These are phyloP conservation scores for Ilyonectria mors-panacis DNA, from an alignment of 2,329 filamentous ascomycete species.

Conservation along the genomic window DNA sequence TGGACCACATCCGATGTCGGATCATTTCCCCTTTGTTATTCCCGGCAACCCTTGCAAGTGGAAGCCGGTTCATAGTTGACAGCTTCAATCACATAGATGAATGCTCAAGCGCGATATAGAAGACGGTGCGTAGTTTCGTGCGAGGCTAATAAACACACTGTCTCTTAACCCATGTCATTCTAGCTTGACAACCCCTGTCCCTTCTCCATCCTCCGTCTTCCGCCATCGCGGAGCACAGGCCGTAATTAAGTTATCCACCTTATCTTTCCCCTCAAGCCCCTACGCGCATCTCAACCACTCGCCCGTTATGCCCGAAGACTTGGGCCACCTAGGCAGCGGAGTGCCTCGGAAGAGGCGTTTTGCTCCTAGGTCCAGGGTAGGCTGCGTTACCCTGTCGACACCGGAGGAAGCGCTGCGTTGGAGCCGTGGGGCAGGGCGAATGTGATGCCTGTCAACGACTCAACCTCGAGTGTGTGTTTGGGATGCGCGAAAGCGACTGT, in stretches of 20 bases:
- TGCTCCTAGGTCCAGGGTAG: constrained; percentile 14
- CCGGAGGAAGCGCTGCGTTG: constrained; percentile 26
- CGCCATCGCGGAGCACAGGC: neutral
- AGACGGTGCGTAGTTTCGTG: neutral
- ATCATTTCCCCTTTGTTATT: neutral
- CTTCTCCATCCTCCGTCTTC: neutral
- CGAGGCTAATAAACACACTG: neutral
- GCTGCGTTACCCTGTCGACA: constrained; percentile 32
- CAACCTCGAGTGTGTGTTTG: constrained; percentile 24
- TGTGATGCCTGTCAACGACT: constrained; percentile 21
- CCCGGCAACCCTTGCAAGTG: neutral
- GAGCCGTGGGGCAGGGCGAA: neutral
- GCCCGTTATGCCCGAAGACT: neutral
- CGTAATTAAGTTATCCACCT: neutral
- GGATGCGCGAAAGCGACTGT: neutral
- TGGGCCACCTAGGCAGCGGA: neutral
- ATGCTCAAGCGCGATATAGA: neutral
- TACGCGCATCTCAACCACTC: neutral
- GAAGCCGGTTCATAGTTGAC: neutral
- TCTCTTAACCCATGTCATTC: neutral
- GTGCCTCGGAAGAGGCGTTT: constrained; percentile 44
- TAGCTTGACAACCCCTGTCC: neutral
- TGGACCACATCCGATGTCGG: neutral
- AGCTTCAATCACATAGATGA: neutral
- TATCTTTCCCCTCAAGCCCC: neutral